A percentile compares a stretch with the other conserved stretches of the same genome.
phyloP scores from a whole-genome alignment of 2,329 filamentous ascomycete species.

The Apiospora marii region DNA sequence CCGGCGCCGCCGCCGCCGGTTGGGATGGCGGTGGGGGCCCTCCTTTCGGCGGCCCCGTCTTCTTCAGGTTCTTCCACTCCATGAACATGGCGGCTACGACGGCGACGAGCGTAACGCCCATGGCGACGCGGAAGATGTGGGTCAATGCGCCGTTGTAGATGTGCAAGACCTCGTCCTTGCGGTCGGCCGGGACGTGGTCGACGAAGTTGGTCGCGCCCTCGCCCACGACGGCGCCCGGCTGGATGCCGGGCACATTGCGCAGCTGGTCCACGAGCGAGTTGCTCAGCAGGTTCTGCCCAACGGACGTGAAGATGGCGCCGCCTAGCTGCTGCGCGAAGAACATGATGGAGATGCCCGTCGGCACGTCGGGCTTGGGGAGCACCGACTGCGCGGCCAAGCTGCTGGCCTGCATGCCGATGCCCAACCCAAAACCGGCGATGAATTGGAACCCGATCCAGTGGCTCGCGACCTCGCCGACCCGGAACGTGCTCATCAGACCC shows the following conservation, averaged over 20 bases:
- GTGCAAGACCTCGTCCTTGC: conserved; percentile 55
- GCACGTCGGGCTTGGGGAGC: conserved; percentile 49
- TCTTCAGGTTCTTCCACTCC: conserved; percentile 68
- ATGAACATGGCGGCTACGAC: conserved; percentile 60
- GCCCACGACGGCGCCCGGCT: conserved; percentile 43
- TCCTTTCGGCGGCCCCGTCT: conserved; percentile 35
- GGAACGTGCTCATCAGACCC: conserved; percentile 66
- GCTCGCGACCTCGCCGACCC: conserved; percentile 51
- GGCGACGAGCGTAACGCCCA: conserved; percentile 57
- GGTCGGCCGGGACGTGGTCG: conserved; percentile 52
- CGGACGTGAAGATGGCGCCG: conserved; percentile 54
- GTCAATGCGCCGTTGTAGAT: conserved; percentile 65
- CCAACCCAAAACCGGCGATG: conserved; percentile 65
- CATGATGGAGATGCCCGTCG: conserved; percentile 52
- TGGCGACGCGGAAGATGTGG: conserved; percentile 62
- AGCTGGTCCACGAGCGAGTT: conserved; percentile 45
- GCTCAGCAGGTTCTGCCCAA: conserved; percentile 55
- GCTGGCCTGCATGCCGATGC: conserved; percentile 65
- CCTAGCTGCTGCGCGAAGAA: conserved; percentile 56
- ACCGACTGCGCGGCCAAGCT: conserved; percentile 61
- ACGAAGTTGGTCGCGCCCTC: conserved; percentile 60
- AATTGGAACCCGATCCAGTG: conserved; percentile 70
- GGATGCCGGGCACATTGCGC: conserved; percentile 41
- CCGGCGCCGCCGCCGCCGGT: background rate
- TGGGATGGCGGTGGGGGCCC: conserved; percentile 15